Evolutionary conservation across 2,329 filamentous ascomycete species (phyloP).

Genomic region (Talaromyces islandicus): DNA sequence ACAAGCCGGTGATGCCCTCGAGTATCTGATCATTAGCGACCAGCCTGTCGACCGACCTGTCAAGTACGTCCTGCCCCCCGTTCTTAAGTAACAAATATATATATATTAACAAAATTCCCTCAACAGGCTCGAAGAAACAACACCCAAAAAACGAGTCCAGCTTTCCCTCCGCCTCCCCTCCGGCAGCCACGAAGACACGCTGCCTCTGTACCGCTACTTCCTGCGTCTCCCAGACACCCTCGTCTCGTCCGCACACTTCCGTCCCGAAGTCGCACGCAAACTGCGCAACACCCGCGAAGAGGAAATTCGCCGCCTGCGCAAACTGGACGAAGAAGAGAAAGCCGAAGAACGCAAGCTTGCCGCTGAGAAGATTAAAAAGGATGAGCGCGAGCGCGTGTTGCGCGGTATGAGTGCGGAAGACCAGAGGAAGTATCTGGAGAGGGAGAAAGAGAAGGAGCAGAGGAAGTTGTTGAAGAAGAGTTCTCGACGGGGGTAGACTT

Average conservation of each 20-base stretch:
- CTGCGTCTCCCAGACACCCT: constrained; percentile 79
- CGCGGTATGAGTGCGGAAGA: constrained; percentile 72
- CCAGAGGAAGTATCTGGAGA: constrained; percentile 79
- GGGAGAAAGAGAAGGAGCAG: constrained; percentile 69
- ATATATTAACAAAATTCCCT: too few species aligned
- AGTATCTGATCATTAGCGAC: constrained; percentile 84
- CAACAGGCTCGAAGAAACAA: constrained; percentile 70
- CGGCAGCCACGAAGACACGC: constrained; percentile 57
- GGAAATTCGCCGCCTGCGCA: constrained; percentile 71
- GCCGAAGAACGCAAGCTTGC: constrained; percentile 53
- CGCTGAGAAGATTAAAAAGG: constrained; percentile 65
- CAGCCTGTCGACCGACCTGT: constrained; percentile 81
- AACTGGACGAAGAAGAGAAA: constrained; percentile 66
- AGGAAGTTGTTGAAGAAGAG: constrained; percentile 57
- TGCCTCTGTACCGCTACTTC: constrained; percentile 75
- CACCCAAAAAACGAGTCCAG: constrained; percentile 78
- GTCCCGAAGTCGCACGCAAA: constrained; percentile 82
- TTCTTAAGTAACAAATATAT: too few species aligned
- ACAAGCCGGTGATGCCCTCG: constrained; percentile 70
- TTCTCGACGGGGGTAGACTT: constrained; percentile 8
- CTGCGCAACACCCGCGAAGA: constrained; percentile 74
- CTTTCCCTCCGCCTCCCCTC: constrained; percentile 67
- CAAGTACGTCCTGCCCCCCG: constrained; percentile 50
- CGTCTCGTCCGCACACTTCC: constrained; percentile 72
- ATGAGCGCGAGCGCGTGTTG: constrained; percentile 79